A percentile compares a stretch with the other conserved stretches of the same genome.
Evolutionary conservation across 2,329 filamentous ascomycete species (phyloP).

Genomic region (Helicocarpus griseus): DNA sequence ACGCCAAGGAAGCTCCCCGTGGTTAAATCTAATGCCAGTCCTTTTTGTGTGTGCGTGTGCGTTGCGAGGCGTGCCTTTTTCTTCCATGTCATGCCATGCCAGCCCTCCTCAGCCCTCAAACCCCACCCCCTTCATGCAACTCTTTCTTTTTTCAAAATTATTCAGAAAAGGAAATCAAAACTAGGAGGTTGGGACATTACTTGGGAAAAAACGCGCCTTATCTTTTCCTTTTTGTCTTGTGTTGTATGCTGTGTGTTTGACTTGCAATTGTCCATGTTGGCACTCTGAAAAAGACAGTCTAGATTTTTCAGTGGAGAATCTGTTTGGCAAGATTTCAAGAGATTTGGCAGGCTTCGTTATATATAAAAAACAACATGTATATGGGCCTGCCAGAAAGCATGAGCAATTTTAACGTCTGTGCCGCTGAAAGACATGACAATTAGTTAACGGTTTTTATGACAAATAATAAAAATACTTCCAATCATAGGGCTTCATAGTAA

Average conservation of each 20-base stretch:
- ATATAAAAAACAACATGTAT: too few relatives aligned
- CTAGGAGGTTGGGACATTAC: too few relatives aligned
- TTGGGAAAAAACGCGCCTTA: too few relatives aligned
- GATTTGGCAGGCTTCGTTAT: background rate
- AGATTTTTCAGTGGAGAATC: background rate
- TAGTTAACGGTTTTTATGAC: background rate
- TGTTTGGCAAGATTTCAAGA: background rate
- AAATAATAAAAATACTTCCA: background rate
- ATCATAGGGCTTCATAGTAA: too few relatives aligned
- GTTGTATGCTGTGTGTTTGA: background rate
- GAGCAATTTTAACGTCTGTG: background rate
- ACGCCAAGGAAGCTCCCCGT: constrained; percentile 79
- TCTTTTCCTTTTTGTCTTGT: too few relatives aligned
- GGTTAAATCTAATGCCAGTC: background rate
- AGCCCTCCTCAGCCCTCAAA: too few relatives aligned
- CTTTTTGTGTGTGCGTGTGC: background rate
- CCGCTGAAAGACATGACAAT: background rate
- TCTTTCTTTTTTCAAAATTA: too few relatives aligned
- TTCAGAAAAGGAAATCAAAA: too few relatives aligned
- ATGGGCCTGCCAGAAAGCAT: background rate
- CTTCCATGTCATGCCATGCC: too few relatives aligned
- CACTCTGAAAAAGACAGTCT: background rate
- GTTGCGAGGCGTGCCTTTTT: too few relatives aligned
- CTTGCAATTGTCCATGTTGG: background rate
- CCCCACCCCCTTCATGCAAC: too few relatives aligned